Conservation (phyloP, 225 moss, liverwort and hornwort species). For the Polytrichum formosum region DNA sequence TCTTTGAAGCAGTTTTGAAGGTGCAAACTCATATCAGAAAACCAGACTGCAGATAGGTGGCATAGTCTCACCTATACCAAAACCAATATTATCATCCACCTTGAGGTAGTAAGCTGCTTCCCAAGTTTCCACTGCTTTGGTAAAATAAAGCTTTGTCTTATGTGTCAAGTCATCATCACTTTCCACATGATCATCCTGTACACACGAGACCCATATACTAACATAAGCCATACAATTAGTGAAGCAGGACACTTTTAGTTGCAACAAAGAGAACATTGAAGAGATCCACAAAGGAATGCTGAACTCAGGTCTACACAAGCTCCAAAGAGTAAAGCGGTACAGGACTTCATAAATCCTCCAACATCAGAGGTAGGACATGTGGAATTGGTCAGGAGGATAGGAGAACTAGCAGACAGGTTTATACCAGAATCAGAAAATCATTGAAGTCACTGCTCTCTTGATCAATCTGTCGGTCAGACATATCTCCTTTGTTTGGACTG, state of each 20-base stretch:
- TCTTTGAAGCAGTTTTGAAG: too few species aligned
- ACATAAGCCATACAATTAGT: too few species aligned
- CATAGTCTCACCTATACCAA: slow-evolving; percentile 74
- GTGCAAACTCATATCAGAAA: background rate
- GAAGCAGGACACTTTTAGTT: too few species aligned
- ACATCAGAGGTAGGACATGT: too few species aligned
- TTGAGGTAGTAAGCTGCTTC: slow-evolving; percentile 93
- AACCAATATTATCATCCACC: slow-evolving; percentile 81
- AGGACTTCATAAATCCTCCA: too few species aligned
- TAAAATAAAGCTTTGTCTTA: slow-evolving; percentile 70
- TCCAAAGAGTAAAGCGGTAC: too few species aligned
- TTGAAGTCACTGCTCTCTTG: slow-evolving; percentile 62
- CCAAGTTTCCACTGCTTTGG: slow-evolving; percentile 76
- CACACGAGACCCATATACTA: background rate
- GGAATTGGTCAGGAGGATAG: background rate
- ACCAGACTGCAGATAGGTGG: slow-evolving; percentile 4
- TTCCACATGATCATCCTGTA: slow-evolving; percentile 89
- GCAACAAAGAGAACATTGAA: too few species aligned
- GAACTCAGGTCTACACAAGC: too few species aligned
- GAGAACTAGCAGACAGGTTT: background rate
- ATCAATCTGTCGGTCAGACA: slow-evolving; percentile 90
- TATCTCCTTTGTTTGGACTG: slow-evolving; percentile 97
- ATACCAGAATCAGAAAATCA: slow-evolving; percentile 89
- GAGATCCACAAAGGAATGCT: too few species aligned
- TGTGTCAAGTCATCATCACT: slow-evolving; percentile 76